Percentiles rank a stretch among this genome's conserved stretches.
phyloP scores from a whole-genome alignment of 768 basidiomycete genomes.

The Tephrocybe sp. region DNA sequence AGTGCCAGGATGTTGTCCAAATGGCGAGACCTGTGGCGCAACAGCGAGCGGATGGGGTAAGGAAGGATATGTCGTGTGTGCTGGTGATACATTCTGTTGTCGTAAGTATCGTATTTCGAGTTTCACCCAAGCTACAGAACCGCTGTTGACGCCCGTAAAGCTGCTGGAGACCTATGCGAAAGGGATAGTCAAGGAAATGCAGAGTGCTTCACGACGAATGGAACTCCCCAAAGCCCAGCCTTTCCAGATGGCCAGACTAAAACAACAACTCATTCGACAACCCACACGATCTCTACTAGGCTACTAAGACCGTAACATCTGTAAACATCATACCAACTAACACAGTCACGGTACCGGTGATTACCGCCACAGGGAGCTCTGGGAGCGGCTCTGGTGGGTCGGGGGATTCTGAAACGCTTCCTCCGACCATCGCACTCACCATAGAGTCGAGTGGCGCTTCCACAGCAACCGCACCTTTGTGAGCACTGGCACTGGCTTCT shows the following conservation, averaged over 20 bases:
- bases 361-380: not conserved
- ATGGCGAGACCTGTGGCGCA: not conserved
- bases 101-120: not conserved
- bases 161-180: not conserved
- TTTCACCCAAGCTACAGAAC: no score
- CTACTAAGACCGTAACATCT: not conserved
- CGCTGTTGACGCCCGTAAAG: not conserved
- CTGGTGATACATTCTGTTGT: not conserved
- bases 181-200: not conserved
- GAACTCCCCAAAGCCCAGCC: not conserved
- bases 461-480: not conserved
- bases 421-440: not conserved
- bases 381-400: no score
- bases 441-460: not conserved
- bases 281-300: not conserved
- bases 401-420: not conserved
- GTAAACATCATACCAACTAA: not conserved
- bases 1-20: not conserved
- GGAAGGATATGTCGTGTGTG: not conserved
- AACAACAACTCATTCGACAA: not conserved
- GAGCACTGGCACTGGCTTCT: no score
- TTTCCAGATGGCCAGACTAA: not conserved
- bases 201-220: not conserved
- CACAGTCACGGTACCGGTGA: not conserved
- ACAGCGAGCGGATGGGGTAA: not conserved